Evolutionary conservation across 805 yeast species (phyloP), one percentile per base, ranked within the genome.

Genomic region (Teunomyces atbi): DNA sequence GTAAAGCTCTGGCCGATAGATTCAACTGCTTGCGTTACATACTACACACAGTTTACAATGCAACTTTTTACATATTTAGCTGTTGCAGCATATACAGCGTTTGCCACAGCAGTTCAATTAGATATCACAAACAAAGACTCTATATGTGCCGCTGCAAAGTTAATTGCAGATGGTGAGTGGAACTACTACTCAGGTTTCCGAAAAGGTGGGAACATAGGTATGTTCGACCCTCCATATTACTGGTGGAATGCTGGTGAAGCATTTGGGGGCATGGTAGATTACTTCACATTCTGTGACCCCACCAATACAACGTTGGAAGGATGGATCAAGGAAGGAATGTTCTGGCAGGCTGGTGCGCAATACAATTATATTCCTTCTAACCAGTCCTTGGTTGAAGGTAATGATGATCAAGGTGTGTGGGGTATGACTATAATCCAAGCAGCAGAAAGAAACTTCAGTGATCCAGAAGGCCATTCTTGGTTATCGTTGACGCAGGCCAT

Each of bases 401-500:
- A 74, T 52, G 79, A 74, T 65, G 79, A 74, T 61, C 79, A 74
- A 58, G 79, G 77, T 45, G 76, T 74, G n/a, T 74, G 79, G 79
- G 77, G 76, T 1, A 57, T 74, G 65, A 68, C 77, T 5, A 61
- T 70, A 39, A 66, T 74, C 68, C 68, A 69, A 52, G 79, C 79
- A 5, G 77, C 69, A 16, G 79, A 74, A 53, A 59, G 74, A 43
- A 71, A 71, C 54, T 72, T 69, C 45, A 59, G 71, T 15, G 60
- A 63, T 20, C 90, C 95, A 2, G 69, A 71, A 43, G 64, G 77
- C 45, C 89, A 89, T 13, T 80, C 80, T 47, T 92, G 97, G 97
- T 74, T 89, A 27, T 77, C 81, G 44, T 71, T 91, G 60, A 87
- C 95, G 0, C 96, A 89, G 68, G 96, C 96, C 2, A 86, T 89